Base-by-base conservation (phyloP, 495 filamentous ascomycete genomes). In the Penicillium tannophilum region DNA sequence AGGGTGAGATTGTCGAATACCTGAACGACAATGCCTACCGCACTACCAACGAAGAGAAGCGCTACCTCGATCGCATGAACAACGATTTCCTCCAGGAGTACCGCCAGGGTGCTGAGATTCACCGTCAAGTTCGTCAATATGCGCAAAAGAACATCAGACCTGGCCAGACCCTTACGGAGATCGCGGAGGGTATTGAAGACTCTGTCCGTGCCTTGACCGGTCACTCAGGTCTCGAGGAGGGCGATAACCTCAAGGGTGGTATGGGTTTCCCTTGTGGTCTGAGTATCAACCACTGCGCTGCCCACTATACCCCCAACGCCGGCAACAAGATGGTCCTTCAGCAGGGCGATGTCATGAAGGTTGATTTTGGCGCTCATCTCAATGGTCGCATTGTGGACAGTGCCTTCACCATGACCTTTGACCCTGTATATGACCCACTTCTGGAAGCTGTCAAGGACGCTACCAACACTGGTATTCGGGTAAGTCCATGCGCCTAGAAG, bases 1-100 rank as follows among this genome's bases (percentile, higher is more conserved):
- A 86, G 67, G 92, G 92, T 57, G 84, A 95, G 73, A 90, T 93
- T 70, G 85, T 87, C 65, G 90, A 93, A 61, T 85, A 85, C 71
- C 72, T 79, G 59, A 81, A 91, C 65, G 90, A 93, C 58, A 95
- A 94, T 69, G 70, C 82, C 45, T 89, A 87, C 68, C 90, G 92
- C 53, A 94, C 88, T 26, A 96, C 92, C 28, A 85, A 81, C 69
- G 91, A 94, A 74, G 92, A 96, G 78, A 90, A 93, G 76, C 85
- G 91, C 54, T 90, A 94, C 64, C 77, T 94, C 33, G 88, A 92
- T 68, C 88, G 88, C 65, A 82, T 92, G 76, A 87, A 93, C 75
- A 88, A 84, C 67, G 90, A 93, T 54, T 96, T 93, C 76, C 72
- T 96, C 53, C 83, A 80, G 36, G 92, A 97, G 66, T 96, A 95